phyloP scores from a whole-genome alignment of 2,329 filamentous ascomycete species.

The Aspergillus clavatus region DNA sequence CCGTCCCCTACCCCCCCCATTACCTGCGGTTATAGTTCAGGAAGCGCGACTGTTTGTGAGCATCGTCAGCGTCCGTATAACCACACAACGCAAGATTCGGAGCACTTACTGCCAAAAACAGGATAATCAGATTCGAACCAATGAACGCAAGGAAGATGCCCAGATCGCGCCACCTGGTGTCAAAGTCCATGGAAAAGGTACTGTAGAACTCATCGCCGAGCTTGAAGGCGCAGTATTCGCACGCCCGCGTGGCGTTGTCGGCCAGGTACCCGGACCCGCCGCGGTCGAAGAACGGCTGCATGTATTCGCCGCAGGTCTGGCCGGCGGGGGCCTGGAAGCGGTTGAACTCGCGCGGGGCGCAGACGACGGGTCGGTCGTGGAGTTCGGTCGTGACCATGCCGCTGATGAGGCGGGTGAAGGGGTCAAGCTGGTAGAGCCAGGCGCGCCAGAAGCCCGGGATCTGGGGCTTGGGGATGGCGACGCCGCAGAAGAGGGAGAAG shows the following conservation, averaged over 20 bases:
- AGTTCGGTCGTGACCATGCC: constrained; percentile 73
- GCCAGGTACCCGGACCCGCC: constrained; percentile 70
- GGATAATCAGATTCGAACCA: constrained; percentile 66
- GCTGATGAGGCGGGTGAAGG: constrained; percentile 63
- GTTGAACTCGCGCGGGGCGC: constrained; percentile 59
- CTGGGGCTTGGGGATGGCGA: constrained; percentile 62
- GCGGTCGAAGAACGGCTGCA: constrained; percentile 61
- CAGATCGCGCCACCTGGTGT: constrained; percentile 72
- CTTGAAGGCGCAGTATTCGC: constrained; percentile 77
- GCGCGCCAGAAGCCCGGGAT: constrained; percentile 62
- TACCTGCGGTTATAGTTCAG: constrained; percentile 46
- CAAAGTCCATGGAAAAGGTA: constrained; percentile 61
- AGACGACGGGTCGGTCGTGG: constrained; percentile 60
- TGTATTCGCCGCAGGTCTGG: constrained; percentile 69
- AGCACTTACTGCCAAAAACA: constrained; percentile 54
- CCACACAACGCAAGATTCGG: too few species aligned
- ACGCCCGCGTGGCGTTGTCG: constrained; percentile 60
- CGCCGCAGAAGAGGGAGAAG: constrained; percentile 68
- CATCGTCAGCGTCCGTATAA: too few species aligned
- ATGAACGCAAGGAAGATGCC: constrained; percentile 75
- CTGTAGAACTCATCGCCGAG: constrained; percentile 76
- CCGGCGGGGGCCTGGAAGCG: constrained; percentile 62
- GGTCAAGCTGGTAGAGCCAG: constrained; percentile 64
- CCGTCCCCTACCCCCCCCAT: background rate
- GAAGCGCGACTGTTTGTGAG: constrained; percentile 43